These are phyloP conservation scores for Jackrogersella multiformis DNA, from an alignment of 495 filamentous ascomycete species.

Conservation along the genomic window DNA sequence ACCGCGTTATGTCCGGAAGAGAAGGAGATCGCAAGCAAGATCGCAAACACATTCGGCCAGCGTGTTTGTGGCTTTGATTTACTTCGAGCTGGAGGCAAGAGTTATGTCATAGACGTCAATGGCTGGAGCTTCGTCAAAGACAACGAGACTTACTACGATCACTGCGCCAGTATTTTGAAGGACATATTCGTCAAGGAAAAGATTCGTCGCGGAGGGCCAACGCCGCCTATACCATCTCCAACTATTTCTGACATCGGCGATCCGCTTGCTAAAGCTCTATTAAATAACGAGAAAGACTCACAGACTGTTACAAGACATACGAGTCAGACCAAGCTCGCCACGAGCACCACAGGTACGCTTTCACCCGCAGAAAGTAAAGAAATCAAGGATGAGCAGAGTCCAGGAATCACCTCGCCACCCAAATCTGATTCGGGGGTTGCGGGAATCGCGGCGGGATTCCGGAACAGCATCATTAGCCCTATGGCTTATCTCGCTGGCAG, in stretches of 20 bases:
- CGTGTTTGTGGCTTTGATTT: slow-evolving; percentile 97
- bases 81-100: slow-evolving; percentile 84
- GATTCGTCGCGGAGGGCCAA: slow-evolving; percentile 55
- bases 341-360: slow-evolving; percentile 48
- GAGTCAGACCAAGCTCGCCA: slow-evolving; percentile 44
- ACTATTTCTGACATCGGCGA: slow-evolving; percentile 55
- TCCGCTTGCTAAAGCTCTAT: slow-evolving; percentile 47
- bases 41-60: slow-evolving; percentile 92
- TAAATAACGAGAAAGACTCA: slow-evolving; percentile 49
- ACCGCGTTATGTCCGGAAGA: slow-evolving; percentile 85
- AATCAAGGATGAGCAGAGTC: slow-evolving; percentile 47
- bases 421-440: slow-evolving; percentile 48
- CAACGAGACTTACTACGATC: slow-evolving; percentile 98
- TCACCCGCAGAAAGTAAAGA: slow-evolving; percentile 45
- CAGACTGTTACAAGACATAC: slow-evolving; percentile 39
- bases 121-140: slow-evolving; percentile 99
- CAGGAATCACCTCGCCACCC: slow-evolving; percentile 37
- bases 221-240: slow-evolving; percentile 55
- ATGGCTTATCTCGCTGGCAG: slow-evolving; percentile 46
- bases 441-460: slow-evolving; percentile 45
- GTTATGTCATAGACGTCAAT: slow-evolving; percentile 98
- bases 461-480: slow-evolving; percentile 49
- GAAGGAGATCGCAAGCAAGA: slow-evolving; percentile 83
- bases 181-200: slow-evolving; percentile 86
- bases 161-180: slow-evolving; percentile 82